Conservation (phyloP, 2,329 filamentous ascomycete species). For the Aureobasidium mangrovei region DNA sequence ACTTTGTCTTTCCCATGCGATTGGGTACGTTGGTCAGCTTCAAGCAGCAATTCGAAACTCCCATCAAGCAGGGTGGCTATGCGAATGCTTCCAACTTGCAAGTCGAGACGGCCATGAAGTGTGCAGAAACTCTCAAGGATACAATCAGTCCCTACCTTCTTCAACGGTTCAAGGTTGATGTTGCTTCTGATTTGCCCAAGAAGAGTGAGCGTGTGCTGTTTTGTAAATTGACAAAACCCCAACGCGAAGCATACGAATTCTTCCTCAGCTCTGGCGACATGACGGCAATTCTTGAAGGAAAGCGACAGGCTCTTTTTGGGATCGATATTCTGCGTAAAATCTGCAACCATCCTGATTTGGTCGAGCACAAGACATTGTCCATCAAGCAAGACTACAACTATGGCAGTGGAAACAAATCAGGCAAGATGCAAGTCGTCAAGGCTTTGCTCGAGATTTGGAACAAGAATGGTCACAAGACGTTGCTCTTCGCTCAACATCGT, state of each 20-base stretch:
- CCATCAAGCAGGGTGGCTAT: constrained; percentile 87
- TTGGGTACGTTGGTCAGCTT: constrained; percentile 88
- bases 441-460: constrained; percentile 83
- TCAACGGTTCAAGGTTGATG: constrained; percentile 86
- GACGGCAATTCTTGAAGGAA: constrained; percentile 66
- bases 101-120: constrained; percentile 88
- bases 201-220: constrained; percentile 96
- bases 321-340: constrained; percentile 92
- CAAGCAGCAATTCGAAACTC: constrained; percentile 82
- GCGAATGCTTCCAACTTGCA: constrained; percentile 90
- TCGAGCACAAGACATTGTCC: constrained; percentile 55
- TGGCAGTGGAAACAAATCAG: constrained; percentile 69
- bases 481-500: constrained; percentile 86
- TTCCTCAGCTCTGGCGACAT: constrained; percentile 81
- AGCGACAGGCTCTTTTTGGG: constrained; percentile 73
- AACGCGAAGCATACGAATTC: constrained; percentile 69
- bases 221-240: constrained; percentile 76
- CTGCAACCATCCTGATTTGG: constrained; percentile 90
- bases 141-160: constrained; percentile 88
- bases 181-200: constrained; percentile 84
- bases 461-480: constrained; percentile 81
- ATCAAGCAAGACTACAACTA: constrained; percentile 62
- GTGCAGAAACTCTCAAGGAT: constrained; percentile 87
- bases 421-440: constrained; percentile 93
- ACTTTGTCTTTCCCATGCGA: constrained; percentile 95